Conservation (phyloP, 306 rosid species). For the Cucumis sativus region Cucumber_9930_V3 NC_026657.2:8235001-8235500, state of each 20-base stretch:
- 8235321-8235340: background rate
- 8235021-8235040: too few relatives aligned
- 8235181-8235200: too few relatives aligned
- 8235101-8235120: too few relatives aligned
- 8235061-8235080: too few relatives aligned
- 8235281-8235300: background rate
- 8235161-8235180: too few relatives aligned
- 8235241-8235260: background rate
- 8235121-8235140: too few relatives aligned
- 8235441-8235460: conserved; percentile 75
- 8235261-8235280: background rate
- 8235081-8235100: too few relatives aligned
- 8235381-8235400: conserved; percentile 69
- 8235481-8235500: background rate
- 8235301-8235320: background rate
- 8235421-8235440: conserved; percentile 61
- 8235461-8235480: background rate
- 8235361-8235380: conserved; percentile 72
- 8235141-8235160: too few relatives aligned
- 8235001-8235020: too few relatives aligned
- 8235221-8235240: too few relatives aligned
- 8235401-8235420: conserved; percentile 77
- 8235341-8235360: conserved; percentile 41
- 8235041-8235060: too few relatives aligned
- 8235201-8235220: too few relatives aligned